A percentile compares a stretch with the other conserved stretches of the same genome.
Evolutionary conservation across 2,329 filamentous ascomycete genomes (phyloP).

Genomic region (Aspergillus amoenus): DNA sequence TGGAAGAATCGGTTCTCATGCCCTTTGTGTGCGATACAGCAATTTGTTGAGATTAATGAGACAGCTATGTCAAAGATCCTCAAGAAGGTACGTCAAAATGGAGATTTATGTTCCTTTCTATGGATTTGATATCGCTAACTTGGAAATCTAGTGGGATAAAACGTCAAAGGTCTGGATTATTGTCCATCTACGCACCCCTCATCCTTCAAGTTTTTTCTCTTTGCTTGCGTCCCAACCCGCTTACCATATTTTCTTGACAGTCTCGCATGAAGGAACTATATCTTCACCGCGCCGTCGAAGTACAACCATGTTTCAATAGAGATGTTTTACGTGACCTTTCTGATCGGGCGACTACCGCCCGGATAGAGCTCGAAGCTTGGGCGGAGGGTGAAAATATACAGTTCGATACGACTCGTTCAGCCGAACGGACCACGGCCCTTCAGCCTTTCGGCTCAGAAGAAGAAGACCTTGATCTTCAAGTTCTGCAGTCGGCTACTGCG

Average conservation of each 20-base stretch:
- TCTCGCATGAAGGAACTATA: conserved; percentile 98
- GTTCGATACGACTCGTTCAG: conserved; percentile 59
- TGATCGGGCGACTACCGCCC: conserved; percentile 92
- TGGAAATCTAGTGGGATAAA: conserved; percentile 77
- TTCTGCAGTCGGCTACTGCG: conserved; percentile 78
- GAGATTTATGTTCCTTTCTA: conserved; percentile 6
- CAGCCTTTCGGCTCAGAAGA: conserved; percentile 69
- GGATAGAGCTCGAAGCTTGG: conserved; percentile 94
- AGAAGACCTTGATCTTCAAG: conserved; percentile 81
- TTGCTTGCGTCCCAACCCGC: conserved; percentile 6
- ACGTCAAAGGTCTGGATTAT: conserved; percentile 72
- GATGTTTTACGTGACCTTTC: conserved; percentile 95
- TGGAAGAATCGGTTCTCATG: conserved; percentile 7
- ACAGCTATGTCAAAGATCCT: conserved; percentile 97
- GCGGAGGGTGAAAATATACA: conserved; percentile 92
- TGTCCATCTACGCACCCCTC: neutral
- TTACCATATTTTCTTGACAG: conserved; percentile 43
- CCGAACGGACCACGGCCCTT: conserved; percentile 37
- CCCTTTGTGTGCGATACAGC: conserved; percentile 50
- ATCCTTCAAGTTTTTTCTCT: neutral
- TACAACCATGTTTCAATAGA: conserved; percentile 97
- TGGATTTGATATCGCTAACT: conserved; percentile 20
- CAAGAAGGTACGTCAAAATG: conserved; percentile 68
- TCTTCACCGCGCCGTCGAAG: conserved; percentile 90
- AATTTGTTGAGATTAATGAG: conserved; percentile 98